phyloP scores from a whole-genome alignment of 1,284 basidiomycete genomes.

The Thecaphora frezii region DNA sequence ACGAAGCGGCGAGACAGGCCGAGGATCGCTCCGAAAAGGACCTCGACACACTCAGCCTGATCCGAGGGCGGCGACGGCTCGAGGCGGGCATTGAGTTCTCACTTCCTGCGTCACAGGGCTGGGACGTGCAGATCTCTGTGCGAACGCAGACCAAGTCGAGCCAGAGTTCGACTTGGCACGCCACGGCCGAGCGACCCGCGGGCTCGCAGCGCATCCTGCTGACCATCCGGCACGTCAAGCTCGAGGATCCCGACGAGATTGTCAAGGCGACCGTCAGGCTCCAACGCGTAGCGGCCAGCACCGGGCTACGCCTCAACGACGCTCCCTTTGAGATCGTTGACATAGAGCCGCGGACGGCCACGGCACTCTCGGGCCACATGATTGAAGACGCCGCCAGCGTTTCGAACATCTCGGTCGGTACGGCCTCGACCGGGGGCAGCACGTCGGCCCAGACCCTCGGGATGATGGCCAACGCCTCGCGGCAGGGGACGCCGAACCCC shows the following conservation, averaged over 20 bases:
- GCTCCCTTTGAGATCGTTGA: slow-evolving; percentile 15
- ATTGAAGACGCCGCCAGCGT: slow-evolving; percentile 43
- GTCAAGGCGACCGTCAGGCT: slow-evolving; percentile 33
- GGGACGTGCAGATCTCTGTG: slow-evolving; percentile 77
- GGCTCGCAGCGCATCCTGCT: slow-evolving; percentile 17
- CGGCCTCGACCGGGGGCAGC: slow-evolving; percentile 28
- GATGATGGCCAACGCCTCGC: slow-evolving; percentile 62
- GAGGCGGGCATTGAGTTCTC: slow-evolving; percentile 77
- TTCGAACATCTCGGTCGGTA: slow-evolving; percentile 38
- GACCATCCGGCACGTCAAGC: slow-evolving; percentile 16
- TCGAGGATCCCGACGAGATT: slow-evolving; percentile 29
- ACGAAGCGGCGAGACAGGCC: slow-evolving; percentile 62
- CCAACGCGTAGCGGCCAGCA: slow-evolving; percentile 43
- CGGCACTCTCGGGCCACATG: slow-evolving; percentile 13
- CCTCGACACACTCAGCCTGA: slow-evolving; percentile 21
- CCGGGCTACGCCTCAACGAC: slow-evolving; percentile 41
- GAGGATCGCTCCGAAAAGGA: slow-evolving; percentile 34
- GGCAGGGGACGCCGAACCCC: slow-evolving; percentile 62
- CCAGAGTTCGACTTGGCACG: slow-evolving; percentile 72
- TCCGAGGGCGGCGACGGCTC: slow-evolving; percentile 67
- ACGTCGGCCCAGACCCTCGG: slow-evolving; percentile 15
- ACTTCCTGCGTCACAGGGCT: slow-evolving; percentile 76
- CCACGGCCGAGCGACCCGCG: slow-evolving; percentile 41
- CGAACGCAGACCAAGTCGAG: slow-evolving; percentile 43
- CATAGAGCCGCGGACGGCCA: slow-evolving; percentile 19